Percentiles rank a stretch among this genome's conserved stretches.
These are phyloP conservation scores for Hyaloscypha bicolor DNA, from an alignment of 495 filamentous ascomycete species.

Conservation along the genomic window DNA sequence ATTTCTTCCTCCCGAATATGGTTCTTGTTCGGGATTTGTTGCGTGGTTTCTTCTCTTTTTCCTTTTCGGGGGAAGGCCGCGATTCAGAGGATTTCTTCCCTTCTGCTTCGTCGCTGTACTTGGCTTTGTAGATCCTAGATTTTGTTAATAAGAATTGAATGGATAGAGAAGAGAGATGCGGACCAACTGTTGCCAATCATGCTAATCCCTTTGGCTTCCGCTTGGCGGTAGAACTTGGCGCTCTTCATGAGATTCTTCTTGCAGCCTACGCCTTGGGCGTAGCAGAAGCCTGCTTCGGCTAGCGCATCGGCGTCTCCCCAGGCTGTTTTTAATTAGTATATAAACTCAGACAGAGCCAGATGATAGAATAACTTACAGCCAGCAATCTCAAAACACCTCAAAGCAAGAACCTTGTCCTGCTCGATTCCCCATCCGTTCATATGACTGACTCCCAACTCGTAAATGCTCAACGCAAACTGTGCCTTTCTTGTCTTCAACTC, in stretches of 20 bases:
- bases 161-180: slow-evolving; percentile 32
- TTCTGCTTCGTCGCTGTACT: slow-evolving; percentile 71
- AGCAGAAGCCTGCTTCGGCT: slow-evolving; percentile 85
- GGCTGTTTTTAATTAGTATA: slow-evolving; percentile 43
- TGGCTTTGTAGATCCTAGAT: slow-evolving; percentile 87
- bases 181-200: slow-evolving; percentile 99
- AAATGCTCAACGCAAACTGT: slow-evolving; percentile 92
- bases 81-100: slow-evolving; percentile 23
- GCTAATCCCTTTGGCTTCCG: slow-evolving; percentile 89
- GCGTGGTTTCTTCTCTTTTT: slow-evolving; percentile 56
- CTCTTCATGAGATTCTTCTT: slow-evolving; percentile 97
- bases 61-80: slow-evolving; percentile 30
- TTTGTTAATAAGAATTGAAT: slow-evolving; percentile 13
- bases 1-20: slow-evolving; percentile 55
- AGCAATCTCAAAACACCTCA: slow-evolving; percentile 95
- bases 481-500: slow-evolving; percentile 80
- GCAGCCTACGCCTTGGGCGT: slow-evolving; percentile 80
- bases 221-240: slow-evolving; percentile 85
- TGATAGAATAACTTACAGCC: slow-evolving; percentile 58
- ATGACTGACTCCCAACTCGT: slow-evolving; percentile 94
- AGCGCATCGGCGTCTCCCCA: slow-evolving; percentile 98
- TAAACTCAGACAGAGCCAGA: not conserved
- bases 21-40: slow-evolving; percentile 67
- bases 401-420: slow-evolving; percentile 83
- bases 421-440: slow-evolving; percentile 98